Base-by-base conservation (phyloP, 352 stramenopile genomes). In the Halophytophthora polymorphica region DNA sequence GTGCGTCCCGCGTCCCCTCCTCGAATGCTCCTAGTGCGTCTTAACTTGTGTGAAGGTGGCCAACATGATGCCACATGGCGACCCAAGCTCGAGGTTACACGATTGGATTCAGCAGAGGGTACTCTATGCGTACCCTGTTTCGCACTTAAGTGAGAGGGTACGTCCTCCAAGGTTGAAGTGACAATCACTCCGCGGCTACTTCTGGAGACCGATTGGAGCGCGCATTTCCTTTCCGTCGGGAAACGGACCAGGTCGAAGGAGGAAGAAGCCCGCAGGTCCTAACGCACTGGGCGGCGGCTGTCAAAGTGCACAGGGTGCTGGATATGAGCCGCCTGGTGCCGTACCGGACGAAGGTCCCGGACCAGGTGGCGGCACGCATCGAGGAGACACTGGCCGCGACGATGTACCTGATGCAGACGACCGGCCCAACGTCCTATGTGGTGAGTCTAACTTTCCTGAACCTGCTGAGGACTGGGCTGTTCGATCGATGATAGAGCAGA, bases 371-470 rank as follows among this genome's bases (percentile, higher is more conserved):
- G 25, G 40, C 65, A 48, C 74, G 77, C 34, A 90, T 93, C 29
- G 72, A 89, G 35, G 48, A 88, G 58, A 90, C 74, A 43, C 60
- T 86, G 2, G 56, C 23, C 19, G 73, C 57, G 13, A 91, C 81
- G 3, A 88, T 93, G 81, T 93, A 91, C 45, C 62, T 93, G 19
- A 78, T 91, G 44, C 78, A 90, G 69, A 90, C 78, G 8, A 82
- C 64, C 0, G 80, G 83, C 1, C 81, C 81, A 29, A 93, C 83
- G 22, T 89, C 75, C 14, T 91, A 88, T 39, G 77, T 93, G 49
- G 83, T 87, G 48, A 39, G 37, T 23, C 2, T n/a, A 33, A 19
- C 4, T 36, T 15, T 33, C 41, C 2, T 17, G 14, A 23, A 15
- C 7, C 21, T 6, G 8, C 19, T 14, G 22, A 12, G 35, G 13